Evolutionary conservation across 352 stramenopile genomes (phyloP).

Genomic region (Bremia lactucae): DNA sequence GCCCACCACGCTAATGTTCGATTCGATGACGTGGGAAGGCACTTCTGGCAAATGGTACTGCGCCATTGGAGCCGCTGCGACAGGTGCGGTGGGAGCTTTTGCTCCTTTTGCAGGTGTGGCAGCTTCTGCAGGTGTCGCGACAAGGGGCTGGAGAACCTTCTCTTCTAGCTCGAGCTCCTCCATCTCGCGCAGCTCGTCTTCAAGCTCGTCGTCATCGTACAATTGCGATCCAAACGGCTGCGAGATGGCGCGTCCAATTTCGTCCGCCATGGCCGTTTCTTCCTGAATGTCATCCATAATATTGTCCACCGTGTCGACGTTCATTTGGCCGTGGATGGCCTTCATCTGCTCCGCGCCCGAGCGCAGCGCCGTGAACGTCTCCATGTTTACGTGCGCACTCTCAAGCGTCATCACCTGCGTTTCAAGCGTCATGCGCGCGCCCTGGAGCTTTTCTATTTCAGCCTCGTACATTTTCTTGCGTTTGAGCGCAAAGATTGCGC

Average conservation of each 20-base stretch:
- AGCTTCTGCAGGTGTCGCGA: slow-evolving; percentile 16
- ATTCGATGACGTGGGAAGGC: slow-evolving; percentile 60
- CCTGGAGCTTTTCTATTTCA: slow-evolving; percentile 96
- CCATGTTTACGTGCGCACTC: slow-evolving; percentile 90
- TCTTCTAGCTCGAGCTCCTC: slow-evolving; percentile 88
- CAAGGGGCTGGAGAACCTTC: slow-evolving; percentile 51
- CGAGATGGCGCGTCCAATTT: slow-evolving; percentile 91
- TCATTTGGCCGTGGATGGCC: slow-evolving; percentile 90
- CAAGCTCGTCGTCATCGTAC: slow-evolving; percentile 90
- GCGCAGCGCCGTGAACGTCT: slow-evolving; percentile 93
- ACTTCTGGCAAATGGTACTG: slow-evolving; percentile 72
- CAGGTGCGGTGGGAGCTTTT: slow-evolving; percentile 15
- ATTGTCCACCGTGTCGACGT: slow-evolving; percentile 95
- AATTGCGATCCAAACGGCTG: slow-evolving; percentile 89
- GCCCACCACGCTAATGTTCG: slow-evolving; percentile 67
- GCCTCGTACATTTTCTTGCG: slow-evolving; percentile 98
- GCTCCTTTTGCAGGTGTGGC: too few relatives aligned
- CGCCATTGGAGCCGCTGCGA: slow-evolving; percentile 13
- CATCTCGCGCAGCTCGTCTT: slow-evolving; percentile 90
- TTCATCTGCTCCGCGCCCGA: slow-evolving; percentile 90
- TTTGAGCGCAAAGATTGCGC: slow-evolving; percentile 95
- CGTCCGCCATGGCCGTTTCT: slow-evolving; percentile 92
- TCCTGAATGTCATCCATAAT: slow-evolving; percentile 98
- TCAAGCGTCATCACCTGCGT: slow-evolving; percentile 88
- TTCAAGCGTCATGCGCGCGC: slow-evolving; percentile 94